phyloP scores from a whole-genome alignment of 805 yeast genomes.

The Zygoascus bituminiphila region DNA sequence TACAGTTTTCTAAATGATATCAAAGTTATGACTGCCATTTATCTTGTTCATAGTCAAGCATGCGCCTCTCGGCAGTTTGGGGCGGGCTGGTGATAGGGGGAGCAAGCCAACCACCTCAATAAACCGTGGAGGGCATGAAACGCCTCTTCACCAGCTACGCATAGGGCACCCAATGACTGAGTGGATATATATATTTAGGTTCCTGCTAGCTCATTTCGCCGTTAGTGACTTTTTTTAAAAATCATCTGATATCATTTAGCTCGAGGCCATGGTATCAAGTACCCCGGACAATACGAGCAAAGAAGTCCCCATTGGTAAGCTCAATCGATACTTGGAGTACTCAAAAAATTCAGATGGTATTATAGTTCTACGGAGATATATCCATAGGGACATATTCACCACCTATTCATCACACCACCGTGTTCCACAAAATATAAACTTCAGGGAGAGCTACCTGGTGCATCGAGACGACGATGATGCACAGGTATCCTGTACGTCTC shows the following conservation, averaged over 20 bases:
- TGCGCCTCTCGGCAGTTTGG: background rate
- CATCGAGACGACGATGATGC: constrained; percentile 10
- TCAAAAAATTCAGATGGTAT: constrained; percentile 3
- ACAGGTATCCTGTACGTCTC: background rate
- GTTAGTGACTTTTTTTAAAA: background rate
- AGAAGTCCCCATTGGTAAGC: background rate
- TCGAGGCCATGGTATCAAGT: background rate
- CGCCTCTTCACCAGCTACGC: background rate
- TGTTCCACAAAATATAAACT: constrained; percentile 9
- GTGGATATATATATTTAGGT: background rate
- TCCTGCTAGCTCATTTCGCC: background rate
- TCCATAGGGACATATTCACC: constrained; percentile 24
- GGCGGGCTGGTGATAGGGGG: background rate
- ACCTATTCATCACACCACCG: constrained; percentile 11
- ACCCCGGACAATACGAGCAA: background rate
- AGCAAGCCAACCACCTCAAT: background rate
- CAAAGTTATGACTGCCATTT: too few relatives aligned
- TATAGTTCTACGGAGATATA: constrained; percentile 14
- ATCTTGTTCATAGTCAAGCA: too few relatives aligned
- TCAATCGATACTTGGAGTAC: background rate
- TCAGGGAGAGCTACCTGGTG: constrained; percentile 15
- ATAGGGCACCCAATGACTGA: too few relatives aligned
- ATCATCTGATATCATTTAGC: background rate
- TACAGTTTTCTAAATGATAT: too few relatives aligned
- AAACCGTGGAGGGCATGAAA: background rate